Evolutionary conservation across 768 basidiomycete species (phyloP).

Genomic region (Amanita exitialis): DNA sequence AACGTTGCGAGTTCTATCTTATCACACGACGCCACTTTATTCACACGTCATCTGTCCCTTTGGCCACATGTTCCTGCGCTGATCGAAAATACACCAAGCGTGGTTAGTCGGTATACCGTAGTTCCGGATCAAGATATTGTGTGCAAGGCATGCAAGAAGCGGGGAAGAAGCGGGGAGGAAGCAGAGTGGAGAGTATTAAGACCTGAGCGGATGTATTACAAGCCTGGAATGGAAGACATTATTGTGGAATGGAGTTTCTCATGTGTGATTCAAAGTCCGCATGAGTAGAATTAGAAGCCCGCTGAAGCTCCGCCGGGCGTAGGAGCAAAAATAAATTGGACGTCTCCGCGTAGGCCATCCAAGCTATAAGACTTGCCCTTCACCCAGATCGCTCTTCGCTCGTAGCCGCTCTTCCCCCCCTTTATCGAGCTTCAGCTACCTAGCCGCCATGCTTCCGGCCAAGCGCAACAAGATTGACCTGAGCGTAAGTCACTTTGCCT

Average conservation of each 20-base stretch:
- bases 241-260: neutral
- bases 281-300: slow-evolving; percentile 14
- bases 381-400: slow-evolving; percentile 11
- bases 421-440: slow-evolving; percentile 15
- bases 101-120: neutral
- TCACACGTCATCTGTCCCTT: neutral
- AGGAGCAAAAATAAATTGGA: slow-evolving; percentile 6
- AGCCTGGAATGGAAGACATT: neutral
- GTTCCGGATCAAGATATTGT: neutral
- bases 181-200: neutral
- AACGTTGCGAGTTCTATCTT: slow-evolving; percentile 2
- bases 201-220: neutral
- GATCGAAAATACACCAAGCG: neutral
- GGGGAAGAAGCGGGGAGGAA: neutral
- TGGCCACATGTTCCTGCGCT: neutral
- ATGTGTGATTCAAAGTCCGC: neutral
- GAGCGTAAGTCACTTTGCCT: slow-evolving; percentile 55
- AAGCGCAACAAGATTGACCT: slow-evolving; percentile 92
- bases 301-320: slow-evolving; percentile 20
- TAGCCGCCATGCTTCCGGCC: slow-evolving; percentile 54
- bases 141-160: neutral
- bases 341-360: slow-evolving; percentile 6
- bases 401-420: slow-evolving; percentile 17
- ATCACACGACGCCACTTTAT: slow-evolving; percentile 1
- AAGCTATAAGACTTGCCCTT: slow-evolving; percentile 12